A percentile compares a stretch with the other conserved stretches of the same genome.
Conservation (phyloP, 257 asterid genomes). For the Scutellaria baicalensis region DNA sequence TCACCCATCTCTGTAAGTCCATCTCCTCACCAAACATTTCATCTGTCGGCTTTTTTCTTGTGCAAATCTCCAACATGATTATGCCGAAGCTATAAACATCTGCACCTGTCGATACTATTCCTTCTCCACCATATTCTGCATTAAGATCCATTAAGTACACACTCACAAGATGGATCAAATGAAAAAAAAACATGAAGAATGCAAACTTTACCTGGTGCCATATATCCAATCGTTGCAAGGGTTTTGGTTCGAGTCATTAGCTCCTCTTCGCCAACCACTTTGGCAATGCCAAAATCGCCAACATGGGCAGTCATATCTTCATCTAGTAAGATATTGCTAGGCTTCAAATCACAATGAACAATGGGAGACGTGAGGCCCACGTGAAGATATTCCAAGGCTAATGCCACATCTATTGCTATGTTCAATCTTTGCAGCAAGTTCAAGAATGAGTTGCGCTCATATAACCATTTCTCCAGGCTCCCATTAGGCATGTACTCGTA, state of each 20-base stretch:
- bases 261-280: slow-evolving; percentile 4
- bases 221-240: too few relatives aligned
- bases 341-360: slow-evolving; percentile 30
- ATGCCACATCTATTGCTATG: slow-evolving; percentile 17
- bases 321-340: slow-evolving; percentile 23
- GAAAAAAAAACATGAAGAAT: too few relatives aligned
- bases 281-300: slow-evolving; percentile 28
- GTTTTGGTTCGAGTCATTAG: too few relatives aligned
- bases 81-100: too few relatives aligned
- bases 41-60: too few relatives aligned
- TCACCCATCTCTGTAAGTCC: too few relatives aligned
- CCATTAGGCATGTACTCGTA: slow-evolving; percentile 36
- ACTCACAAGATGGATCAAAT: too few relatives aligned
- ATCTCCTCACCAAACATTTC: too few relatives aligned
- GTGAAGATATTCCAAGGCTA: slow-evolving; percentile 30
- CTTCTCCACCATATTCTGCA: slow-evolving; percentile 25
- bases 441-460: neutral
- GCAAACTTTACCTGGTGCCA: too few relatives aligned
- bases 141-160: neutral
- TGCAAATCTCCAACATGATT: too few relatives aligned
- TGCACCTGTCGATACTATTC: too few relatives aligned
- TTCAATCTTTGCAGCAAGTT: slow-evolving; percentile 16
- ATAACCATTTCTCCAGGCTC: slow-evolving; percentile 15
- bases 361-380: slow-evolving; percentile 7
- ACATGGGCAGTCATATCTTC: slow-evolving; percentile 23